These are phyloP conservation scores for Rhodocollybia butyracea DNA, from an alignment of 768 basidiomycete genomes.

Conservation along the genomic window DNA sequence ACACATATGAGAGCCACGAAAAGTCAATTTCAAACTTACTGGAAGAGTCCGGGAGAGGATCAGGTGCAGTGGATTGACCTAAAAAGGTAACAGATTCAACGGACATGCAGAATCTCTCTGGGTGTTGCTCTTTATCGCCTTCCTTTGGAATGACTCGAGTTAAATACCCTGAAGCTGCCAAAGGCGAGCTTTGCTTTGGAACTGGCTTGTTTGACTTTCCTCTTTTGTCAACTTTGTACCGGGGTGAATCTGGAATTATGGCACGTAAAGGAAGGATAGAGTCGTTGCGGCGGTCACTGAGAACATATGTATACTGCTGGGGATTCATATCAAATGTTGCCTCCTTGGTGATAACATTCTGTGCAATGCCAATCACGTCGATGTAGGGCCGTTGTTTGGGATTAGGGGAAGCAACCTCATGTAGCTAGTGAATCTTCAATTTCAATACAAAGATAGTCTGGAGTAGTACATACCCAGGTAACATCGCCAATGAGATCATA, in stretches of 20 bases:
- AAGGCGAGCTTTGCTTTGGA: background rate
- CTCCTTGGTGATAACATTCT: background rate
- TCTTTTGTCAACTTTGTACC: background rate
- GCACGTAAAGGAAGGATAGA: background rate
- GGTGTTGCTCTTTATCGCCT: background rate
- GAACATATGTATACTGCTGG: background rate
- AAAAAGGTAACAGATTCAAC: conserved; percentile 1
- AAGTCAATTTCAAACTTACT: background rate
- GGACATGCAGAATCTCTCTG: background rate
- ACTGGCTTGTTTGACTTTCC: background rate
- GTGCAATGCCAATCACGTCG: background rate
- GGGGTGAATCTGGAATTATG: background rate
- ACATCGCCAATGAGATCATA: background rate
- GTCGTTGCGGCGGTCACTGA: background rate
- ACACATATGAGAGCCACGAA: background rate
- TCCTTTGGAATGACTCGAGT: conserved; percentile 3
- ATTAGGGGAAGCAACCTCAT: background rate
- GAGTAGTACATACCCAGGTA: background rate
- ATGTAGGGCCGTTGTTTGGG: conserved; percentile 2
- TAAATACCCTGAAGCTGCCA: background rate
- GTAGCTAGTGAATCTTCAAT: background rate
- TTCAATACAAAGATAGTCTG: background rate
- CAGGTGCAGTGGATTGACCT: background rate
- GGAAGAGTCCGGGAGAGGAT: background rate
- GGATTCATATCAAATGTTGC: background rate